Conservation (phyloP, 108 stramenopile genomes). For the Schizochytrium sp. region DNA sequence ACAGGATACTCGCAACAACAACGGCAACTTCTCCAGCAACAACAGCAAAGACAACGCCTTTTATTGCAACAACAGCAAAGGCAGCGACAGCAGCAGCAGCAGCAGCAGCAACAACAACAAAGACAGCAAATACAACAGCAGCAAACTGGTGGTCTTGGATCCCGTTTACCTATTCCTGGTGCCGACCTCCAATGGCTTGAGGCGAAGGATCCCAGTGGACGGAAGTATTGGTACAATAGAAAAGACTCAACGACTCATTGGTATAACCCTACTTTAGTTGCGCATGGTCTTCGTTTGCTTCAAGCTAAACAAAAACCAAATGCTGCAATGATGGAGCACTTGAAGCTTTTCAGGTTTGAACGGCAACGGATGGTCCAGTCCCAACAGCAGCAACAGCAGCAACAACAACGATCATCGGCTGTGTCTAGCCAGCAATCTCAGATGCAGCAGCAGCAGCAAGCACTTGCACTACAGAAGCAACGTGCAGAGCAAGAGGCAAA, state of each 20-base stretch:
- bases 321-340: neutral
- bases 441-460: neutral
- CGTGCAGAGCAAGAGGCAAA: neutral
- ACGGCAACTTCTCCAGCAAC: too few relatives aligned
- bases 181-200: neutral
- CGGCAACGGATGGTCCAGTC: neutral
- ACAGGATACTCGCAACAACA: too few relatives aligned
- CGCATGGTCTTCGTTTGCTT: neutral
- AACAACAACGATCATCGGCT: neutral
- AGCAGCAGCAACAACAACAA: neutral
- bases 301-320: neutral
- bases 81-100: neutral
- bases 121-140: neutral
- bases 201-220: neutral
- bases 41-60: too few relatives aligned
- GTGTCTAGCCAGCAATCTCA: neutral
- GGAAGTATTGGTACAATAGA: conserved; percentile 22
- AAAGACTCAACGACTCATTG: conserved; percentile 25
- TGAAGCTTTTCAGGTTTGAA: neutral
- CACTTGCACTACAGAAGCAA: neutral
- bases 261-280: neutral
- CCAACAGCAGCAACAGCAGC: neutral
- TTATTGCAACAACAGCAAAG: neutral
- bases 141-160: neutral
- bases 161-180: conserved; percentile 4